These are phyloP conservation scores for Teunomyces kruisii DNA, from an alignment of 805 yeast genomes.

Conservation along the genomic window DNA sequence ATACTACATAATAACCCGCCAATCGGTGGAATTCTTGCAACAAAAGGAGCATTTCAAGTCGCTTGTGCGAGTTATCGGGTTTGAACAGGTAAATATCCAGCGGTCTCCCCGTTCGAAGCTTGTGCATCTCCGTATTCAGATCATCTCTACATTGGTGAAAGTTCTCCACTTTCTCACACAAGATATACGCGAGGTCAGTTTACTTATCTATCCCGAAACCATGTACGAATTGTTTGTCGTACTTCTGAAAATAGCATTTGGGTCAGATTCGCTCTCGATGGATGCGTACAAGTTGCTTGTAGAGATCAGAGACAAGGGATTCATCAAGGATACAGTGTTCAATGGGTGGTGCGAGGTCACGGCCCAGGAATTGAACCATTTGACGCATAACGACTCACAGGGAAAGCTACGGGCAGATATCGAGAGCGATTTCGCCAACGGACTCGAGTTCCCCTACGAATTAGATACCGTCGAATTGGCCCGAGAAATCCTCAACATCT, in stretches of 20 bases:
- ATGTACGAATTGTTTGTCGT: slow-evolving; percentile 49
- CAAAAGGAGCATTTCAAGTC: slow-evolving; percentile 40
- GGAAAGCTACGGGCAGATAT: slow-evolving; percentile 27
- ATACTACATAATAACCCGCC: slow-evolving; percentile 32
- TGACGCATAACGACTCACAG: slow-evolving; percentile 9
- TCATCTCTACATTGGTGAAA: slow-evolving; percentile 42
- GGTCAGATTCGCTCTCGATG: slow-evolving; percentile 39
- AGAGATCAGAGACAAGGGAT: slow-evolving; percentile 30
- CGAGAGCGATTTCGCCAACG: slow-evolving; percentile 52
- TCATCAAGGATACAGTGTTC: slow-evolving; percentile 34
- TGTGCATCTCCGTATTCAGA: slow-evolving; percentile 34
- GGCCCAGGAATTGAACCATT: slow-evolving; percentile 38
- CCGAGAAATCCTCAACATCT: slow-evolving; percentile 64
- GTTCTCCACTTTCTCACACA: slow-evolving; percentile 39
- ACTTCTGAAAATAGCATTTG: slow-evolving; percentile 53
- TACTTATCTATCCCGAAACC: slow-evolving; percentile 40
- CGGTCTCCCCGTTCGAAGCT: slow-evolving; percentile 45
- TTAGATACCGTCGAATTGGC: slow-evolving; percentile 66
- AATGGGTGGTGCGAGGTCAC: slow-evolving; percentile 46
- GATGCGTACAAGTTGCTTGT: slow-evolving; percentile 37
- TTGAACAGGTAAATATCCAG: slow-evolving; percentile 48
- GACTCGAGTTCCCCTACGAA: slow-evolving; percentile 61
- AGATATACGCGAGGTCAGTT: slow-evolving; percentile 26
- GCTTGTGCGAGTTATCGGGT: slow-evolving; percentile 43
- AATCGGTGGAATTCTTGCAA: slow-evolving; percentile 25